Conservation (phyloP, 495 filamentous ascomycete species). For the Chaetomium tenue region DNA sequence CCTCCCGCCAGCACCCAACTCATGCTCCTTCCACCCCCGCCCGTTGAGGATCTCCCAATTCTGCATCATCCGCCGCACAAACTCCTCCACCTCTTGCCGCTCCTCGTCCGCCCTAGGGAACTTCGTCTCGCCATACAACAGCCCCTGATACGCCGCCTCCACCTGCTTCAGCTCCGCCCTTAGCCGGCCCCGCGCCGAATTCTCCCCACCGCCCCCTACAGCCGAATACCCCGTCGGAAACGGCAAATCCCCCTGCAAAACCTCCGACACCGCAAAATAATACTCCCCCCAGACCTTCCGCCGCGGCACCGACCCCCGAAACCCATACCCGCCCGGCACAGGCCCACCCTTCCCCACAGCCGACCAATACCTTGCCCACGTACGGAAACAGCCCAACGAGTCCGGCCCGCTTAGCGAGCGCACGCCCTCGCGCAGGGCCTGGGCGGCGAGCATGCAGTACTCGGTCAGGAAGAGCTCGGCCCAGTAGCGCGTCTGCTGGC, state of each 20-base stretch:
- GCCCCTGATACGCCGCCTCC: conserved; percentile 69
- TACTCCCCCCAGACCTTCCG: conserved; percentile 75
- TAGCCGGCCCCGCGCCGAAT: conserved; percentile 61
- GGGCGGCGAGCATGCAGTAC: conserved; percentile 63
- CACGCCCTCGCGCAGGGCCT: conserved; percentile 50
- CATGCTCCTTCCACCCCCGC: conserved; percentile 69
- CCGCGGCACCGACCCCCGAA: conserved; percentile 49
- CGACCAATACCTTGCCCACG: conserved; percentile 61
- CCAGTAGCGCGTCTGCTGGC: conserved; percentile 69
- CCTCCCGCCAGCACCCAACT: conserved; percentile 76
- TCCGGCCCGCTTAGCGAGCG: conserved; percentile 47
- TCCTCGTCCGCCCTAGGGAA: conserved; percentile 80
- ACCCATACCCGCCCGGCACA: conserved; percentile 48
- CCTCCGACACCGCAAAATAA: conserved; percentile 68
- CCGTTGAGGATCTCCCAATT: conserved; percentile 85
- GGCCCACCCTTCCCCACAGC: conserved; percentile 35
- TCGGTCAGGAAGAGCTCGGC: conserved; percentile 71
- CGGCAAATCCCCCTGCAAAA: conserved; percentile 54
- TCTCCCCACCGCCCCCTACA: conserved; percentile 36
- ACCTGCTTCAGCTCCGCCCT: conserved; percentile 69
- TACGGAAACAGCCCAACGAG: conserved; percentile 57
- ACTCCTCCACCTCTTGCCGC: conserved; percentile 73
- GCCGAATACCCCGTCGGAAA: conserved; percentile 47
- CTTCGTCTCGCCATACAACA: conserved; percentile 66
- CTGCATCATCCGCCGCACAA: conserved; percentile 71